phyloP scores from a whole-genome alignment of 2,329 filamentous ascomycete species.

The Epichloe brachyelytri region DNA sequence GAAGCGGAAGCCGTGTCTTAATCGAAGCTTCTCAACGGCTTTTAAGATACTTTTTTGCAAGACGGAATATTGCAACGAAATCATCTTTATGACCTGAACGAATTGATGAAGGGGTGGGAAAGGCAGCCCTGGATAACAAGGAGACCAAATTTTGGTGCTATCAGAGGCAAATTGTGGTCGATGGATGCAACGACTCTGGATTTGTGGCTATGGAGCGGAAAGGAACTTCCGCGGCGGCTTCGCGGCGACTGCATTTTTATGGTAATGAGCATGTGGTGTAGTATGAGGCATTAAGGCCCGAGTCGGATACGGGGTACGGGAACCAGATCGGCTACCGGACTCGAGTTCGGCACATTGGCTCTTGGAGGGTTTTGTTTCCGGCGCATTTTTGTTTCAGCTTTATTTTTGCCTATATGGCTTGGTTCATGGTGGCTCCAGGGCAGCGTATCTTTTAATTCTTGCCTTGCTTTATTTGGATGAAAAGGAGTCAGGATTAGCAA shows the following conservation, averaged over 20 bases:
- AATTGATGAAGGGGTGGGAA: slow-evolving; percentile 8
- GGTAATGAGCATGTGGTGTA: slow-evolving; percentile 13
- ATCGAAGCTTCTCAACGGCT: slow-evolving; percentile 19
- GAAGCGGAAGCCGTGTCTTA: slow-evolving; percentile 16
- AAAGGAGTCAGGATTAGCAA: slow-evolving; percentile 4
- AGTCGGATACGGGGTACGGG: background rate
- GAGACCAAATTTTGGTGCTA: background rate
- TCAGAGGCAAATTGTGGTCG: background rate
- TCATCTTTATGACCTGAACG: slow-evolving; percentile 11
- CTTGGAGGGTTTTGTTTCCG: background rate
- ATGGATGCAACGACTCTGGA: background rate
- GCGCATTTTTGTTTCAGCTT: slow-evolving; percentile 2
- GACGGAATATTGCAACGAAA: slow-evolving; percentile 4
- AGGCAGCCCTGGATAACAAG: background rate
- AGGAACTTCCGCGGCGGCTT: slow-evolving; percentile 13
- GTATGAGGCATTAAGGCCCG: background rate
- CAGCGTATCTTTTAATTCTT: background rate
- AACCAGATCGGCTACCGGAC: background rate
- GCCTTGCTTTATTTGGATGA: slow-evolving; percentile 1
- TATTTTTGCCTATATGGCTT: slow-evolving; percentile 1
- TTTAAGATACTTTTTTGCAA: slow-evolving; percentile 11
- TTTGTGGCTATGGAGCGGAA: background rate
- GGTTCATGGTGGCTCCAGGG: background rate
- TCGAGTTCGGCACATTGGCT: background rate
- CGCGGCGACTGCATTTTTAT: slow-evolving; percentile 16